Base-by-base conservation (phyloP, 75 land plant species). In the Larix kaempferi region DNA sequence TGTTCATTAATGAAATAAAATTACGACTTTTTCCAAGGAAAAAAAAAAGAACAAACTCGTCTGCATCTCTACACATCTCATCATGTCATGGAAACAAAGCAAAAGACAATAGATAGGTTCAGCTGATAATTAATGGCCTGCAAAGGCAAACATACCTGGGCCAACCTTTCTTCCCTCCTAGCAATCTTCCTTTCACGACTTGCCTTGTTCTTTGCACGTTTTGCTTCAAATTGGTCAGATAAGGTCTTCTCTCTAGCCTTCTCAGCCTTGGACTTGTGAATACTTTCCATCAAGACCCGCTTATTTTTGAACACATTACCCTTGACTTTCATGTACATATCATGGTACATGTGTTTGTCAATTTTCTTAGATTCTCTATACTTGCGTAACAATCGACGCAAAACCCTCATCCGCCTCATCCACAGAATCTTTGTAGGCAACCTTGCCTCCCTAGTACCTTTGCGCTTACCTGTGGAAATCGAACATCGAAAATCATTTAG, bases 281-380 rank as follows among this genome's bases (percentile, higher is more conserved):
- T 94, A 61, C 91, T 94, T 79, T 94, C 96, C 96, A 94, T 94
- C 76, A 94, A 81, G 58, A 94, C 96, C n/a, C 96, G 83, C 86
- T 92, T 92, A 80, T 92, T 92, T 82, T 92, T 92, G 76, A 92
- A 92, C 21, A 90, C 94, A 82, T 93, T 93, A 84, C 93, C 95
- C 79, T 93, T 93, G 17, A 93, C 95, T 79, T 88, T 94, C 98
- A 94, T 92, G 90, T 94, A 94, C 98, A 94, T 94, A 79, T 90
- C 95, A 84, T 94, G 98, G 73, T 94, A 93, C 95, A 93, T 91
- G 79, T 93, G 93, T 73, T 87, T 93, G 82, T 93, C 95, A 84
- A 93, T 93, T 77, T 93, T 93, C 84, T 89, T 89, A 0, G 94
- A 74, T 62, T 91, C 93, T 35, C 96, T 74, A 74, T 95, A 95